Percentiles rank a stretch among this genome's conserved stretches.
Evolutionary conservation across 495 filamentous ascomycete genomes (phyloP).

Genomic region (Penicillium dipodomyicola): DNA sequence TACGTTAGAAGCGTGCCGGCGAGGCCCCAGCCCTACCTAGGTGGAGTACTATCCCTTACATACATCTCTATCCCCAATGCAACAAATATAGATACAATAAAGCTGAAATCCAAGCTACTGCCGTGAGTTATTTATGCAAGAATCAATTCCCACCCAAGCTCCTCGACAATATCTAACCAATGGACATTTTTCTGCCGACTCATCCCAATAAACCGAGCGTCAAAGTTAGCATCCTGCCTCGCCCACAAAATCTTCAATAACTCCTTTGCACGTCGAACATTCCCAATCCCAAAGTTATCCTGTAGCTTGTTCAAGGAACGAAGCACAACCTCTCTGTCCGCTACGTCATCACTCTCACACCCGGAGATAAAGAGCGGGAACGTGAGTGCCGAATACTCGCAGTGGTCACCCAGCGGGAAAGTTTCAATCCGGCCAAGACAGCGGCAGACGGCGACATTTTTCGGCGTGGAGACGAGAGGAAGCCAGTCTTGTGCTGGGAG

Average conservation of each 20-base stretch:
- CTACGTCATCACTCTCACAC: slow-evolving; percentile 31
- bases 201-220: not conserved
- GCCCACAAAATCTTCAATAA: slow-evolving; percentile 38
- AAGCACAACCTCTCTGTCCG: slow-evolving; percentile 31
- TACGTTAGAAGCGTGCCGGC: too few species aligned
- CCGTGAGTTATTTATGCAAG: slow-evolving; percentile 27
- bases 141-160: slow-evolving; percentile 44
- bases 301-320: slow-evolving; percentile 34
- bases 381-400: slow-evolving; percentile 46
- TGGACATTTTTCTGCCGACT: slow-evolving; percentile 19
- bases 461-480: slow-evolving; percentile 32
- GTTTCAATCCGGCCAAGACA: slow-evolving; percentile 32
- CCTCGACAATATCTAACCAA: slow-evolving; percentile 44
- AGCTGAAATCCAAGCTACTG: too few species aligned
- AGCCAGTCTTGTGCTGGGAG: slow-evolving; percentile 2
- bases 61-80: not conserved
- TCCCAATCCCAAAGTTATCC: slow-evolving; percentile 44
- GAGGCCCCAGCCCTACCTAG: too few species aligned
- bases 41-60: too few species aligned
- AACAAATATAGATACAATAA: not conserved
- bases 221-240: slow-evolving; percentile 19
- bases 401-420: slow-evolving; percentile 36
- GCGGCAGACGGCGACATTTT: slow-evolving; percentile 29
- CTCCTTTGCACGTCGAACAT: slow-evolving; percentile 43
- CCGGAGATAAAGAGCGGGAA: slow-evolving; percentile 46